Base-by-base conservation (phyloP, 768 basidiomycete genomes). In the Candolleomyces efflorescens region DNA sequence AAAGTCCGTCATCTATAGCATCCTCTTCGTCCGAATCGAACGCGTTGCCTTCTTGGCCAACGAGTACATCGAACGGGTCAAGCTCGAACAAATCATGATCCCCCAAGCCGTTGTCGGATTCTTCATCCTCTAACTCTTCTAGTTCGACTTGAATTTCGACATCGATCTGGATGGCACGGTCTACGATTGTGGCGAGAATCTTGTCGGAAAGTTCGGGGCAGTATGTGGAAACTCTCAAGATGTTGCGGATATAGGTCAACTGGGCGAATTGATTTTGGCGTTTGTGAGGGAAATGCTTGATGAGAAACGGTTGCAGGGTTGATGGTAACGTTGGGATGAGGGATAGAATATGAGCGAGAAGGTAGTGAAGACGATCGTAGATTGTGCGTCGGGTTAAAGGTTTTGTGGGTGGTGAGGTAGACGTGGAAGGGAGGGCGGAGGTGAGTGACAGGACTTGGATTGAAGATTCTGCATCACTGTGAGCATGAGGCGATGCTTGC, bases 71-170 rank as follows among this genome's bases (percentile, higher is more conserved):
- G 62, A 96, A 93, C 1, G 92, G 91, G 71, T 97, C 94, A 20
- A 91, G 69, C 47, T 90, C 85, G 62, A 89, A 91, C 17, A 89
- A 56, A 15, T 77, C 80, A n/a, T 78, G 78, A 27, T 85, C 45
- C 3, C 58, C 57, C 17, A 58, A 56, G 44, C 58, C 84, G 59
- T 75, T 78, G 3, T 76, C 69, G 6, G 83, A 70, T 17, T 80
- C 82, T 13, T 80, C 77, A 3, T 89, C 89, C 64, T 96, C 94
- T 3, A 95, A 75, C 62, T 97, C 93, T 67, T 98, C 95, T 3
- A 94, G 67, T 65, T 95, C 94, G n/a, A 93, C 89, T 68, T 97
- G 95, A 32, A 99, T 94, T 72, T 99, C 96, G 24, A 97, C 96
- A 70, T 99, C 97, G 58, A 99, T 94, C 71, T 95, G 88, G 32